Evolutionary conservation across 768 basidiomycete genomes (phyloP), one percentile per base, ranked within the genome.

Genomic region (Leccinum variicolor): DNA sequence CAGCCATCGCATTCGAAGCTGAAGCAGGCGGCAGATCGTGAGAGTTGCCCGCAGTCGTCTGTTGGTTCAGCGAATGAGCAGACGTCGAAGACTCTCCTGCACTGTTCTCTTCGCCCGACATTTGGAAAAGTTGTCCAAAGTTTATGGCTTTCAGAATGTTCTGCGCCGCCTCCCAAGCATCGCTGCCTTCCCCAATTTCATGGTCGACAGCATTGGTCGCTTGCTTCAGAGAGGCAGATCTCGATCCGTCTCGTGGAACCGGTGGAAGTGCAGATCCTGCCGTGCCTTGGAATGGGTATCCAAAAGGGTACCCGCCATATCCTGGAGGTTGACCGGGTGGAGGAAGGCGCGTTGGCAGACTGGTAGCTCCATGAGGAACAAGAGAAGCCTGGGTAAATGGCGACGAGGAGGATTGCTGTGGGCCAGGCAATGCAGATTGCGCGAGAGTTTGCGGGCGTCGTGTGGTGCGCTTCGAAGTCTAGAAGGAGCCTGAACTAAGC

Each of bases 381-480:
- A 79, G 71, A 21, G 86, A 85, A 1, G 80, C 67, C 43, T 84
- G 81, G 1, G 86, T 86, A 62, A 88, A 88, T 1, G 85, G 85
- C 8, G 85, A 80, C 7, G 75, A 66, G 14, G 71, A 53, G 17
- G 62, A n/a, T 23, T 61, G 39, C 10, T 69, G 71, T n/a, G 62
- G 53, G 19, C 71, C 67, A 11, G 76, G 67, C 10, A 76, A 52
- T 9, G 57, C 67, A 47, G 63, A 59, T 59, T 65, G 70, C 19
- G 54, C 69, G 57, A 63, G 74, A 47, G 46, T 88, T 68, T 92
- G 90, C 6, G 91, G 91, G 19, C 92, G 83, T 33, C 91, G 83
- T 8, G 91, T 93, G 29, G 90, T 86, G 33, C 91, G 80, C 55
- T 82, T 82, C 17, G 89, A 85, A 19, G 89, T 89, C 89, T 92